These are phyloP conservation scores for Chrysoporthe puriensis DNA, from an alignment of 2,329 filamentous ascomycete genomes.

Conservation along the genomic window DNA sequence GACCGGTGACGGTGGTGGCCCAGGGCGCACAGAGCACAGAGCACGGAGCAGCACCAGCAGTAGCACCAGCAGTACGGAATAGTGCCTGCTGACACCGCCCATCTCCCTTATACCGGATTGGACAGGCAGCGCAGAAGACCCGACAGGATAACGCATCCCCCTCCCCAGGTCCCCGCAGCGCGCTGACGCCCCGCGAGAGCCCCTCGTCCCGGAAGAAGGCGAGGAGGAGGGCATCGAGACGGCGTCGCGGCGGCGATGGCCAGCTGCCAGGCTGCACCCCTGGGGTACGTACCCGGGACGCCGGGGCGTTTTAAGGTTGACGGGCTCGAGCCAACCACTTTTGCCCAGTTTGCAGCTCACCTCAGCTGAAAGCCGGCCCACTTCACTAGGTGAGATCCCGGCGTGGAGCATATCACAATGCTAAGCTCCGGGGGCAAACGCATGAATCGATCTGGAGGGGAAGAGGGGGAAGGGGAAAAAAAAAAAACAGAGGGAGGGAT, in stretches of 20 bases:
- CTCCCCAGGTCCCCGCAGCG: no score
- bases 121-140: not conserved
- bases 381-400: not conserved
- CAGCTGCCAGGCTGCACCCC: not conserved
- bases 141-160: no score
- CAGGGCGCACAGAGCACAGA: no score
- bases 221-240: not conserved
- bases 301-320: not conserved
- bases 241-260: no score
- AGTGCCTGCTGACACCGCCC: no score
- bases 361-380: constrained; percentile 12
- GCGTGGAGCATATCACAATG: not conserved
- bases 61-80: no score
- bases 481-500: not conserved
- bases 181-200: no score
- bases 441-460: not conserved
- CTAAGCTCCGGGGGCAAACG: not conserved
- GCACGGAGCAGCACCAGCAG: no score
- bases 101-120: not conserved
- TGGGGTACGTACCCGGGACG: not conserved
- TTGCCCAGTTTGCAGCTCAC: constrained; percentile 12
- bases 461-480: not conserved
- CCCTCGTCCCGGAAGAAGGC: no score
- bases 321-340: not conserved
- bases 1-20: no score